Base-by-base conservation (phyloP, 148 eudicot genomes). In the Spergularia bocconei region DNA sequence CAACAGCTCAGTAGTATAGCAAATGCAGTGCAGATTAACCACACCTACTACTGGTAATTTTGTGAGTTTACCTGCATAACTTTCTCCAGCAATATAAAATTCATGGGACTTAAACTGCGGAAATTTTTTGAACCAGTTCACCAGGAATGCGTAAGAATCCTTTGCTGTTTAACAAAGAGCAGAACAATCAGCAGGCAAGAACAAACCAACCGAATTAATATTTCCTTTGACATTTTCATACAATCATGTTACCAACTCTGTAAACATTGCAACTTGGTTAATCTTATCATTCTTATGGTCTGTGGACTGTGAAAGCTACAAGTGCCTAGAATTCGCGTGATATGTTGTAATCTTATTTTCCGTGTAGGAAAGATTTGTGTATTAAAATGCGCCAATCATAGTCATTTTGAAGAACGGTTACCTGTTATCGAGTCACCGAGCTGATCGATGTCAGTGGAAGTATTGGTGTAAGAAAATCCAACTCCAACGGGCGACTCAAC, bases 401-500 rank as follows among this genome's bases (percentile, higher is more conserved):
- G 36, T 52, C 11, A 25, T 4, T 13, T n/a, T 44, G 11, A 25
- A 19, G 11, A 55, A 17, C 23, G 63, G 19, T 48, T 67, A 90
- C 98, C 93, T 68, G 94, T 80, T 39, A 89, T 23, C 0, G 65
- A 68, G 81, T 93, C 98, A 14, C 98, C 98, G 57, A 93, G 98
- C 59, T 85, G 33, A 11, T 75, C 23, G 21, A 91, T 72, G 71
- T 93, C 98, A n/a, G 23, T 77, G 39, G 78, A 84, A 9, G 92
- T 93, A 80, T 93, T 93, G 61, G 93, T 85, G 78, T 93, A 93
- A 16, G 98, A 93, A 78, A 88, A 93, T 50, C 98, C 98, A 61
- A 91, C 97, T 1, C 98, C 98, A 69, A 87, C 87, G 4, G 98
- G 98, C 17, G 98, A 84, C 81, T 93, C 98, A 75, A 93, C 19